Conservation (phyloP, 1,284 basidiomycete species). For the Trametes sp. region DNA sequence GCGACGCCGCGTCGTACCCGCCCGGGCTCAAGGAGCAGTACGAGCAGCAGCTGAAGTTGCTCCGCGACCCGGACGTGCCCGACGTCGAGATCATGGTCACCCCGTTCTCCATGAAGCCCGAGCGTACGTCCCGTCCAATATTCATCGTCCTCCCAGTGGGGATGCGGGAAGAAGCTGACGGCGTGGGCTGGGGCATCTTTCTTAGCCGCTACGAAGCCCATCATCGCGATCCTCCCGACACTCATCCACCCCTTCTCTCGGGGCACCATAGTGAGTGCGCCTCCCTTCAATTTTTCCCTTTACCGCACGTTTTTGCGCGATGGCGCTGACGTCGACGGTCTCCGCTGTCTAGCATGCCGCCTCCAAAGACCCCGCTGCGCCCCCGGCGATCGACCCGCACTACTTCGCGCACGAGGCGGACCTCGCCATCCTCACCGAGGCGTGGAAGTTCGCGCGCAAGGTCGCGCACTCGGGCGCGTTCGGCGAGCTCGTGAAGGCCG, state of each 20-base stretch:
- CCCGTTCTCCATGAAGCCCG: slow-evolving; percentile 19
- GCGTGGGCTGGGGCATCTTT: not conserved
- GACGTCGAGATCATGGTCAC: slow-evolving; percentile 27
- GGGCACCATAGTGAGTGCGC: slow-evolving; percentile 48
- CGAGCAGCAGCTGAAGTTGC: slow-evolving; percentile 18
- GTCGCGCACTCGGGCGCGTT: slow-evolving; percentile 15
- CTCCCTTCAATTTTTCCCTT: not conserved
- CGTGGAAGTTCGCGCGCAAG: slow-evolving; percentile 46
- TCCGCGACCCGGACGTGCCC: slow-evolving; percentile 15
- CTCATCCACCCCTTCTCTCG: slow-evolving; percentile 40
- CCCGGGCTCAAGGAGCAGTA: slow-evolving; percentile 21
- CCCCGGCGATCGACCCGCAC: slow-evolving; percentile 50
- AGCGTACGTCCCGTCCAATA: slow-evolving; percentile 19
- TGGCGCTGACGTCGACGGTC: no score
- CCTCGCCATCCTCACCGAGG: slow-evolving; percentile 46
- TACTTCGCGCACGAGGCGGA: slow-evolving; percentile 49
- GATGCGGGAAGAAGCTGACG: not conserved
- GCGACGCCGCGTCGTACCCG: not conserved
- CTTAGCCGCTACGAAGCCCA: slow-evolving; percentile 32
- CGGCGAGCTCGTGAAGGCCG: slow-evolving; percentile 13
- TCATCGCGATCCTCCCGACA: slow-evolving; percentile 23
- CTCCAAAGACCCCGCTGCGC: slow-evolving; percentile 45
- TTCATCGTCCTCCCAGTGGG: not conserved
- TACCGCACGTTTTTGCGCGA: no score
- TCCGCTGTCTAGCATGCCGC: slow-evolving; percentile 40